Base-by-base conservation (phyloP, 352 stramenopile genomes). In the Aphanomyces astaci region DNA sequence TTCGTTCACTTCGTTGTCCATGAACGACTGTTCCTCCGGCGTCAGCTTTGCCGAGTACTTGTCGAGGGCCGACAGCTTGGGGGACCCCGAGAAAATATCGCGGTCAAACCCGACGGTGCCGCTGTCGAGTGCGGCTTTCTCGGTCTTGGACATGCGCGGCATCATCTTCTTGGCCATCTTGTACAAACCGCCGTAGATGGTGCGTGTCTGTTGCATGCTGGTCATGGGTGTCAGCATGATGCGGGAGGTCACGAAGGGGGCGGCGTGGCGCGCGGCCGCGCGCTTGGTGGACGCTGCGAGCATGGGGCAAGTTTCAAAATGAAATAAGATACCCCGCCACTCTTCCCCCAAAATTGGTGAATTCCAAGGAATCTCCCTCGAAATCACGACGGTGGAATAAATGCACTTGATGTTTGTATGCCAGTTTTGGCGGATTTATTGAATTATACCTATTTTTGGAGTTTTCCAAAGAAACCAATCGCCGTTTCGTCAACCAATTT, bases 41-140 rank as follows among this genome's bases (percentile, higher is more conserved):
- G 86, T 92, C 24, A 98, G 78, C 75, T 96, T 91, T 56, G 93
- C 92, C 72, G 92, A 78, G 82, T 98, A 98, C 75, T 97, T 94
- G 74, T 98, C 80, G 22, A 99, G 86, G 54, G 95, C 77, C 76
- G 95, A 77, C 31, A 99, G 81, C 33, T 82, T 88, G 11, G 96
- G 96, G 45, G 80, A 92, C 52, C 96, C 96, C 36, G 86, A 92
- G 78, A 99, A 99, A 68, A 99, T 98, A 66, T 99, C 96, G 63
- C 94, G 89, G 75, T 99, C 96, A 75, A 99, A 99, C 56, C 93
- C 94, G 70, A 98, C 96, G 4, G 94, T 98, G 63, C 94, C 94
- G 78, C 89, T 97, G 55, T 96, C 93, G 33, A 98, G 79, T 55
- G 94, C 94, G 63, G 96, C 94, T 76, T 97, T 96, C 74, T 98